These are phyloP conservation scores for Penicillium sp. DNA, from an alignment of 2,329 filamentous ascomycete species.

Conservation along the genomic window DNA sequence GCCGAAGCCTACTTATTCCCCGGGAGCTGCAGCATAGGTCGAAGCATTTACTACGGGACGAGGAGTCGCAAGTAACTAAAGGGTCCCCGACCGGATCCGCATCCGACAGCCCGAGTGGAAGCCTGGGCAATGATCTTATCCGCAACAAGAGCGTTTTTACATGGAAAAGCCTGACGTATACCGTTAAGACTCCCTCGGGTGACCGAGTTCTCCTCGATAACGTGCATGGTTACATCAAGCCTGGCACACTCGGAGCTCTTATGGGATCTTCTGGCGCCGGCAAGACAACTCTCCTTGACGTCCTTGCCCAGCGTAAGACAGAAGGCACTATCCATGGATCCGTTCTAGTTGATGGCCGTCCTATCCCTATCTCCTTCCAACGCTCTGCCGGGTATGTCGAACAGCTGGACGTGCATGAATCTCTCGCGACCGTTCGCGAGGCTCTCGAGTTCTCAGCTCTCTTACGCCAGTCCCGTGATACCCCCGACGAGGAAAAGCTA, in stretches of 20 bases:
- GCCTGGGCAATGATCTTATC: no score
- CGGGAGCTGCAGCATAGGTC: neutral
- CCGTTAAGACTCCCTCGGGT: neutral
- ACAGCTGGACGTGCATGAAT: neutral
- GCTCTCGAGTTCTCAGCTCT: neutral
- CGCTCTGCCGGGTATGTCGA: conserved; percentile 1
- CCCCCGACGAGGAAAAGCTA: neutral
- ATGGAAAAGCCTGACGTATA: neutral
- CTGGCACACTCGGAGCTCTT: neutral
- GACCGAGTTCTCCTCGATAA: neutral
- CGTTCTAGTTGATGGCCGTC: neutral
- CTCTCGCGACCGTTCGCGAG: neutral
- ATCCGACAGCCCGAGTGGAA: no score
- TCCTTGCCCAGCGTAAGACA: neutral
- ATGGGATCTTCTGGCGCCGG: conserved; percentile 1
- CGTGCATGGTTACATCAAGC: neutral
- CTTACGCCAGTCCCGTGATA: neutral
- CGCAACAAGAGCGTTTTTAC: no score
- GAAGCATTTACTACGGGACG: no score
- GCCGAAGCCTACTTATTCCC: neutral
- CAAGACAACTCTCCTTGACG: neutral
- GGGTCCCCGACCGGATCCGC: no score
- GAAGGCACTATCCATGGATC: neutral
- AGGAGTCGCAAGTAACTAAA: no score
- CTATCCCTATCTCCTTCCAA: neutral